Base-by-base conservation (phyloP, 2,329 filamentous ascomycete genomes). In the Ambrosiella xylebori region DNA sequence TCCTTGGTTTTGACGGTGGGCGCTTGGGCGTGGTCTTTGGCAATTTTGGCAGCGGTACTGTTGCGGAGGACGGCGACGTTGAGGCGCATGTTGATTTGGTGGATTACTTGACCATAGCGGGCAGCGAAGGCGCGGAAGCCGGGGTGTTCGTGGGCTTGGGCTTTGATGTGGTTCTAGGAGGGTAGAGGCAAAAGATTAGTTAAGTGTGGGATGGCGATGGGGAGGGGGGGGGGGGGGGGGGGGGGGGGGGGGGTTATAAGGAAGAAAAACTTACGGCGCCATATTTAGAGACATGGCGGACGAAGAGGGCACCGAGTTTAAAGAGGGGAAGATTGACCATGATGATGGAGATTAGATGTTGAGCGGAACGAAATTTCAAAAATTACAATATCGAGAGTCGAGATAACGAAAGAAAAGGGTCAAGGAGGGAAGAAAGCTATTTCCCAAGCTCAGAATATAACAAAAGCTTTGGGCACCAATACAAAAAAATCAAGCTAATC, bases 271-370 rank as follows among this genome's bases (percentile, higher is more conserved):
- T 64, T 76, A 84, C 81, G 58, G 81, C 81, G 65, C 81, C 81
- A 73, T 84, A 84, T 70, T 84, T 84, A 58, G 81, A 84, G 57
- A 84, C 70, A 66, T 84, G 81, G 63, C 79, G 76, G 65, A 84
- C 73, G 63, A 84, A 81, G 52, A 84, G 73, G 58, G 80, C 69
- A 19, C 76, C 81, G 63, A 84, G 78, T 71, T 85, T 85, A 70
- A 85, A 85, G 15, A 85, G 71, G 17, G 81, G 81, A 44, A 85
- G 72, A 58, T 80, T 75, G 50, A 84, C 81, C 81, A 85, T 84
- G 57, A 61, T 56, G 45, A 12, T 11, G 35, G 7, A n/a, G n/a
- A 47, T 47, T 17, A 15, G 19, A 27, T 27, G 27, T 27, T 27
- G 27, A 27, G 27, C 27, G 27, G 27, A 27, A 27, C 27, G 27